Evolutionary conservation across 192 early-diverging fungal genomes (phyloP), one percentile per base, ranked within the genome.

Genomic region (Geosiphon pyriformis): DNA sequence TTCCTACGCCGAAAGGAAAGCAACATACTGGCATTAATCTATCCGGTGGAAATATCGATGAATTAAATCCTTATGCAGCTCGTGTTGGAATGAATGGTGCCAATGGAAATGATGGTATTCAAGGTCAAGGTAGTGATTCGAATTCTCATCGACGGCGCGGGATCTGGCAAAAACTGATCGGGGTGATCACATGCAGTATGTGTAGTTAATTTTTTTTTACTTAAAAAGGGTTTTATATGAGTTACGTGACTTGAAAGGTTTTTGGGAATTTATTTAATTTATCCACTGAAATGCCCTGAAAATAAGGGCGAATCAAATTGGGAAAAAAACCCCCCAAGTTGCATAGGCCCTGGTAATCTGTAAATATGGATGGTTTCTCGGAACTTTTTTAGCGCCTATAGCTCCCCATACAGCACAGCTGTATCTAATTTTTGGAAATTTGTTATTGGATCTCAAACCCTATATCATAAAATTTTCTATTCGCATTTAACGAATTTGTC

Each of bases 131-230:
- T 55, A 53, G 52, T 0, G 65, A 67, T 67, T 56, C 65, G 25
- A 67, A 56, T 33, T 67, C 65, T 46, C 65, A 67, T 20, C 31
- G 65, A 27, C 51, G 65, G 33, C 52, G 53, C 3, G 54, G 65
- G 46, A 56, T 78, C 69, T 74, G 72, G 72, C 73, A 72, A 70
- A 78, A 78, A 50, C 57, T 78, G 18, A 73, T 78, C 6, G 70
- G 76, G 46, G 72, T 78, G 32, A 78, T 78, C 50, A 78, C 76
- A 22, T 78, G 76, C 66, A 78, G 76, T 74, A 74, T 65, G 72
- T 78, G 65, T 67, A 56, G 54, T 34, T 67, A 67, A 56, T 34
- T 37, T 67, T 67, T 55, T 56, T 26, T 25, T 27, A 56, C n/a
- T 30, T n/a, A n/a, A n/a, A n/a, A n/a, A n/a, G n/a, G n/a, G n/a